These are phyloP conservation scores for Ilyonectria mors-panacis DNA, from an alignment of 2,329 filamentous ascomycete species.

Conservation along the genomic window DNA sequence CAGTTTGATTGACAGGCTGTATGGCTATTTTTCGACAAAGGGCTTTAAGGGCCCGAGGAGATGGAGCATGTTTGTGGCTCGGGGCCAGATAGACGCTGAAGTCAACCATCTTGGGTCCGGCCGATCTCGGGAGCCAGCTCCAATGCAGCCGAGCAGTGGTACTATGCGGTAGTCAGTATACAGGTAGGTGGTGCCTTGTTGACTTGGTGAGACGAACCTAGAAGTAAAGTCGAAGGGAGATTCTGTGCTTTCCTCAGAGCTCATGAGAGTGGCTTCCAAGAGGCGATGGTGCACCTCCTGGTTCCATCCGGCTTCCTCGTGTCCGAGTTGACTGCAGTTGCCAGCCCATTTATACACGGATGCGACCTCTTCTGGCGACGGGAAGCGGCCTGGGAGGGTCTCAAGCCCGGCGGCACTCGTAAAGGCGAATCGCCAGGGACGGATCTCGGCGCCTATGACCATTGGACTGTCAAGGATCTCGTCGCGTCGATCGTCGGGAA, in stretches of 20 bases:
- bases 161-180: background rate
- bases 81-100: background rate
- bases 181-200: too few relatives aligned
- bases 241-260: too few relatives aligned
- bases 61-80: background rate
- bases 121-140: conserved; percentile 1
- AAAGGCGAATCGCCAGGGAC: conserved; percentile 11
- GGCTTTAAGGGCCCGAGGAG: background rate
- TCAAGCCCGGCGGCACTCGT: background rate
- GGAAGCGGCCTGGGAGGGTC: background rate
- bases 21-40: background rate
- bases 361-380: conserved; percentile 3
- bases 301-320: conserved; percentile 1
- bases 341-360: conserved; percentile 1
- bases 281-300: too few relatives aligned
- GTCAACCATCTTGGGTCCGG: conserved; percentile 9
- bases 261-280: background rate
- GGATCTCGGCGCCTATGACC: background rate
- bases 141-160: background rate
- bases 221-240: too few relatives aligned
- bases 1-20: conserved; percentile 18
- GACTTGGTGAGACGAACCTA: too few relatives aligned
- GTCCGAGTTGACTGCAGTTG: background rate
- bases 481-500: conserved; percentile 8
- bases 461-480: conserved; percentile 1